Evolutionary conservation across 345 rosid genomes (phyloP), one percentile per base, ranked within the genome.

Genomic region (Cochlearia excelsa): DNA sequence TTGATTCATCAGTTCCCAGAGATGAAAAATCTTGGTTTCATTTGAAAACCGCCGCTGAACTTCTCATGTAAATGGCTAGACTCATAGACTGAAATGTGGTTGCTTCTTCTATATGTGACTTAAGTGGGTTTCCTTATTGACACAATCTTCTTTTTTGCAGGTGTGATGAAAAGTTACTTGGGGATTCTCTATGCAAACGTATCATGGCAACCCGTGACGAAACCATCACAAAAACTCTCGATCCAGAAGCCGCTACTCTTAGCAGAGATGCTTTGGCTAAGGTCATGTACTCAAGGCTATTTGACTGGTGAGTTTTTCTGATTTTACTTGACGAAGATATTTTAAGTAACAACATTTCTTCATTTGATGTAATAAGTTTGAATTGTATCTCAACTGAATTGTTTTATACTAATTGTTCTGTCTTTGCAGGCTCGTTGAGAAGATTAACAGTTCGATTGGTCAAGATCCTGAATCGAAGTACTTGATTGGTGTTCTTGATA

Each of bases 251-350:
- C 56, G 99, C 99, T 31, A 84, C 69, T 53, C 73, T 74, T 48
- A 90, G 92, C 52, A 84, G 99, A 80, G 99, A 93, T 74, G 95
- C 97, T 50, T 81, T 93, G 82, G 99, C 99, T 51, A 93, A 90
- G 79, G 71, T 73, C 80, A 86, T 93, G 69, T 93, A 93, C 79
- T 81, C 96, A 10, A 82, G 92, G 67, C 77, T 93, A 75, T 93
- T 93, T 81, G 97, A 93, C 76, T 93, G 99, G 99, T 87, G 79
- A 79, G 89, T 52, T 57, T 68, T 61, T 38, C 41, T 69, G 49
- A 55, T 53, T 3, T 57, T 31, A 38, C 23, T 57, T 68, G 31
- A 47, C 30, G 16, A 45, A 51, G 47, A 57, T 58, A 51, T 63
- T 53, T 37, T 47, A 43, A 42, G 4, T 45, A 41, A 67, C 59